Percentiles rank a stretch among this genome's conserved stretches.
Evolutionary conservation across 192 early-diverging fungal species (phyloP).

Genomic region (Gryganskiella cystojenkinii): DNA sequence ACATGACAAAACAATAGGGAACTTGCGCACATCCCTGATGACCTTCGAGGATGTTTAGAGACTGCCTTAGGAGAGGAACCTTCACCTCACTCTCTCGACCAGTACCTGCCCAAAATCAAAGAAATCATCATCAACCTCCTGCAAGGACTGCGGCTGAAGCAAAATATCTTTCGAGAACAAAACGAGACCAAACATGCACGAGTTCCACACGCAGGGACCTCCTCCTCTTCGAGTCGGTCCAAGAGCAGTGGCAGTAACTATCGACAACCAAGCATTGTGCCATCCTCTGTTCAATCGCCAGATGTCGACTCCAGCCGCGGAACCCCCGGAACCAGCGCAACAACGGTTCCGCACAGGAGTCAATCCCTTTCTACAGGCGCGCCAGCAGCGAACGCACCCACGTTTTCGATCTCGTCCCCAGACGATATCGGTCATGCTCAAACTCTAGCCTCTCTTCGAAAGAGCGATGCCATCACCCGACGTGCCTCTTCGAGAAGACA

Average conservation of each 20-base stretch:
- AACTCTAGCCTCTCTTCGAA: conserved; percentile 11
- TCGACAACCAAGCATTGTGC: conserved; percentile 9
- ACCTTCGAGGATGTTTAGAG: conserved; percentile 56
- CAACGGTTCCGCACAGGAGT: background rate
- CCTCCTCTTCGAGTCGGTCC: conserved; percentile 3
- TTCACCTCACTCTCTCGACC: conserved; percentile 55
- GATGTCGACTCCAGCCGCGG: background rate
- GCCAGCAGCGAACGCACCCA: background rate
- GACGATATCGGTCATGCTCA: conserved; percentile 4
- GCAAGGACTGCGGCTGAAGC: conserved; percentile 64
- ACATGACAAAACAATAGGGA: too few species aligned
- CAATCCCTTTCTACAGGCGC: background rate
- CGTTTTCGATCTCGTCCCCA: background rate
- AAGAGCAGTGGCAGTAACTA: conserved; percentile 15
- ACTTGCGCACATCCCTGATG: conserved; percentile 43
- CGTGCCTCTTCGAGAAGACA: conserved; percentile 13
- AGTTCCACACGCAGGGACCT: background rate
- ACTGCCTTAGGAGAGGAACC: conserved; percentile 58
- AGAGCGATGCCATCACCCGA: conserved; percentile 17
- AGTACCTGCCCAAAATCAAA: conserved; percentile 61
- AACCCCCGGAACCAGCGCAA: background rate
- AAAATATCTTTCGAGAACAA: conserved; percentile 55
- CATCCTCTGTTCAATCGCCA: background rate
- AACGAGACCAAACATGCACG: conserved; percentile 25
- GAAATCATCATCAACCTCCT: conserved; percentile 62